Base-by-base conservation (phyloP, 2,329 filamentous ascomycete genomes). In the Monilinia polystroma region DNA sequence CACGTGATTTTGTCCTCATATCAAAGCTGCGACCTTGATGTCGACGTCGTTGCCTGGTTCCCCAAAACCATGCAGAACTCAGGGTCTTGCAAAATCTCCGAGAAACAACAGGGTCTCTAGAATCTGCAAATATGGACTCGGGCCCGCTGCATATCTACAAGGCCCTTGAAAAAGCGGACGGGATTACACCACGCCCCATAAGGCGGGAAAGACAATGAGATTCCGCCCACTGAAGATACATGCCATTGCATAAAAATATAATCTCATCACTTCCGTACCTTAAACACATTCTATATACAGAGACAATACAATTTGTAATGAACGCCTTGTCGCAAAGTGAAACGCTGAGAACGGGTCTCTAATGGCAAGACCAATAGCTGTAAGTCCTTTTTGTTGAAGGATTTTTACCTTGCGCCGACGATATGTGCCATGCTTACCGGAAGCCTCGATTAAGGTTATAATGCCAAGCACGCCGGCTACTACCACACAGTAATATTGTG, bases 71-170 rank as follows among this genome's bases (percentile, higher is more conserved):
- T 59, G 57, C 43, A 59, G 43, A 59, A 59, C 57, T 59, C 57
- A 59, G 43, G 57, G 57, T 59, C 57, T 29, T 49, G 20, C 43
- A 49, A 35, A 29, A 29, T 59, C 29, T 26, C 20, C 20, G 6
- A 49, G 20, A 35, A 16, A 20, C 57, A 12, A 23, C 57, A n/a
- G 12, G 5, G n/a, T 32, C 6, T 32, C 32, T 32, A 32, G 20
- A 23, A 14, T 35, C 43, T 41, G 7, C 43, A 59, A 35, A 6
- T 59, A 49, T 35, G 57, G 57, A 59, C 57, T 59, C 57, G 57
- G 57, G 57, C 57, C 57, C 57, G 57, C 43, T 59, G 26, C 57
- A 59, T 49, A 59, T 59, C 43, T 59, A 41, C 43, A 49, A 49
- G 43, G 49, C 57, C 57, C 57, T 23, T 49, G 29, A 59, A 23